Evolutionary conservation across 2,329 filamentous ascomycete species (phyloP), one percentile per base, ranked within the genome.

Genomic region (Cladosporium cucumerinum): DNA sequence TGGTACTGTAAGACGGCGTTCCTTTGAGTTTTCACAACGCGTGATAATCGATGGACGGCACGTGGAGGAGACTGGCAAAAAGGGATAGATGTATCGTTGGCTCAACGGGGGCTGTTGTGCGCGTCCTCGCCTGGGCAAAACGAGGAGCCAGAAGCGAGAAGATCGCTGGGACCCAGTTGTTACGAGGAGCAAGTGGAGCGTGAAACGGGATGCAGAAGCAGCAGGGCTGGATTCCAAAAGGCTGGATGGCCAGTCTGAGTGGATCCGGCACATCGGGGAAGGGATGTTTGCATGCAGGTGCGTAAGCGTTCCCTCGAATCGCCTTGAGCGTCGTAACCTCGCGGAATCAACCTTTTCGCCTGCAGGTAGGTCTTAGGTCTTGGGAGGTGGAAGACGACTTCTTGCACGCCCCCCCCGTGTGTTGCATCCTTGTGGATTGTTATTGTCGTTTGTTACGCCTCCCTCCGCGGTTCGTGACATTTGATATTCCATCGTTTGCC

Each of bases 241-340:
- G 28, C 58, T 61, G 58, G 43, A 21, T 34, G 58, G 46, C 58
- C 58, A 60, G 58, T 61, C 39, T 25, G 28, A 18, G 43, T 23
- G 28, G 57, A 30, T 30, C 18, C 39, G 39, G 39, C 39, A 46
- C 12, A 18, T 36, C 55, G 55, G 55, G 55, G 55, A 46, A 28
- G 39, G 36, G 32, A 36, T 46, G 39, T 46, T 46, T 46, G 39
- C 39, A 46, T 46, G 55, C 25, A 25, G 23, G 55, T 58, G 55
- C 55, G 55, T 58, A 58, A 58, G 55, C 55, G 34, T 43, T 21
- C 23, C 36, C 14, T n/a, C 23, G 36, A 36, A n/a, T 39, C 55
- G 55, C 34, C 36, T 28, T 18, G 34, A 58, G 55, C 55, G 55
- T 58, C 55, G 55, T 58, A 58, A 58, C 55, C 55, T 46, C 55